Conservation (phyloP, 2,329 filamentous ascomycete genomes). For the Neophaeococcomyces mojaviensis region DNA sequence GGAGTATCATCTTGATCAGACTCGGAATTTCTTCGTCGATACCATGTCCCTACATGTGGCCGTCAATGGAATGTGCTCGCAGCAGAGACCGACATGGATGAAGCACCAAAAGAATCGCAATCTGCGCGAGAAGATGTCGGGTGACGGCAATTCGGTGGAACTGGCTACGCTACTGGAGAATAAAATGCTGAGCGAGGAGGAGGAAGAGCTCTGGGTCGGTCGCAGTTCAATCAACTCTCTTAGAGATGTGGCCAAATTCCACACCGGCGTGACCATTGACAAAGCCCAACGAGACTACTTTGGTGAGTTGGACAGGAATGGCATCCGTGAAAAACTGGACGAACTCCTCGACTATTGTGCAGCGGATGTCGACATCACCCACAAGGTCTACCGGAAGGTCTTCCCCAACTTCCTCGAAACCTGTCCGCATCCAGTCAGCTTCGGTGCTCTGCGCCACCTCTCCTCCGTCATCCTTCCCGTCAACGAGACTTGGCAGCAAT, state of each 20-base stretch:
- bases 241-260: constrained; percentile 91
- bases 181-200: constrained; percentile 64
- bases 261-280: constrained; percentile 84
- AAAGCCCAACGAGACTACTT: constrained; percentile 83
- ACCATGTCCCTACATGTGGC: constrained; percentile 98
- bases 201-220: constrained; percentile 93
- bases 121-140: constrained; percentile 68
- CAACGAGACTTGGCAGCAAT: constrained; percentile 77
- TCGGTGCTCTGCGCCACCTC: constrained; percentile 86
- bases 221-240: constrained; percentile 92
- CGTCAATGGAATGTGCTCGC: constrained; percentile 97
- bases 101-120: constrained; percentile 89
- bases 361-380: constrained; percentile 85
- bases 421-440: constrained; percentile 95
- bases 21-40: constrained; percentile 80
- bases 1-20: constrained; percentile 79
- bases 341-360: constrained; percentile 90
- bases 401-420: constrained; percentile 82
- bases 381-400: constrained; percentile 87
- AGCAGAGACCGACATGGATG: constrained; percentile 94
- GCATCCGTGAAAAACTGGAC: constrained; percentile 64
- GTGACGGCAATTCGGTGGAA: constrained; percentile 62
- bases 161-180: constrained; percentile 63
- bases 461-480: constrained; percentile 88
- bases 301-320: constrained; percentile 66